A percentile compares a stretch with the other conserved stretches of the same genome.
Conservation (phyloP, 441 rosid species). For the Jatropha podagrica region DNA sequence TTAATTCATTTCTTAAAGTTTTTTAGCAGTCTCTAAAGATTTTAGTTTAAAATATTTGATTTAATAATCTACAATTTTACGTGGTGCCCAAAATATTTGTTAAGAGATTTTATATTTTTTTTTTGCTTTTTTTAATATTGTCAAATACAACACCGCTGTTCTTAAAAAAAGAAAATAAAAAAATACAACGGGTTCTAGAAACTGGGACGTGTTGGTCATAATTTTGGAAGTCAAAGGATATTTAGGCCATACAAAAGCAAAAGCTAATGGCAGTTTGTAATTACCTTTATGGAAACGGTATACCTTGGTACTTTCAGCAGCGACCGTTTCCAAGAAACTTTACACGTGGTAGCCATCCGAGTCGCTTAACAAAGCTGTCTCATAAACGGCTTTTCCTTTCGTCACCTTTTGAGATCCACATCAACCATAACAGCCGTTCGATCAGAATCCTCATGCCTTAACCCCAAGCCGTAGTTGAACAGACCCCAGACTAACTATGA, state of each 20-base stretch:
- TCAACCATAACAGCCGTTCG: conserved; percentile 39
- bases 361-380: conserved; percentile 18
- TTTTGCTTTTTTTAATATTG: no score
- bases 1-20: no score
- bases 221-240: not conserved
- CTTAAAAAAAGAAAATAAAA: not conserved
- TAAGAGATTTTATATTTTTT: no score
- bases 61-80: no score
- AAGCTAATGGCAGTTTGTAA: conserved; percentile 30
- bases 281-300: not conserved
- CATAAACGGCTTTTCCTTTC: conserved; percentile 20
- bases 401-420: conserved; percentile 15
- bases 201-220: not conserved
- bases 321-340: conserved; percentile 29
- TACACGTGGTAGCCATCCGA: conserved; percentile 34
- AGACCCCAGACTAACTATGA: conserved; percentile 40
- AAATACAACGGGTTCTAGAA: not conserved
- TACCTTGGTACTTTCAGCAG: not conserved
- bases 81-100: no score
- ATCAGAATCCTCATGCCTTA: conserved; percentile 24
- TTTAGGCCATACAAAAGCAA: not conserved
- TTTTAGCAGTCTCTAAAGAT: no score
- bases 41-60: no score
- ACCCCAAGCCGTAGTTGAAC: conserved; percentile 18
- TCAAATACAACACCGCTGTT: no score